Evolutionary conservation across 2,329 filamentous ascomycete genomes (phyloP), one percentile per base, ranked within the genome.

Genomic region (Aureobasidium namibiae): DNA sequence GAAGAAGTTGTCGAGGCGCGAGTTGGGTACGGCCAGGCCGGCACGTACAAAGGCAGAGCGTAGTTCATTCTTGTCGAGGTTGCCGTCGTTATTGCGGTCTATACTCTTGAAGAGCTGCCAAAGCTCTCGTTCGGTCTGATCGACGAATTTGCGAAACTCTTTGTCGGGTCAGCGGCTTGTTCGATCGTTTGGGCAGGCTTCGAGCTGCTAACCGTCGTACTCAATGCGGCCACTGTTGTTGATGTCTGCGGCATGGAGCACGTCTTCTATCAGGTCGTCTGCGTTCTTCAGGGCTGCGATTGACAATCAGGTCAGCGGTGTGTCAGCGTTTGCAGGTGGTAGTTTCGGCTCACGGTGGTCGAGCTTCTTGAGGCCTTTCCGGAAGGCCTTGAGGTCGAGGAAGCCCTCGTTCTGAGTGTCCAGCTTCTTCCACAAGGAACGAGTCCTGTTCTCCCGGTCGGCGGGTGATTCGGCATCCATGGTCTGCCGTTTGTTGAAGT

Each of bases 71-170:
- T 90, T 91, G 68, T 95, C 90, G 62, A 99, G 80, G 70, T 87
- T 88, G 41, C 92, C 92, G 72, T 95, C 89, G 63, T 85, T 79
- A 71, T 97, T 87, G 65, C 81, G 82, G 72, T 99, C 94, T 68
- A 99, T 96, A 63, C 83, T 85, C 66, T 85, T 81, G 75, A 99
- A 99, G 23, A 99, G 83, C 57, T 81, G 73, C 72, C 84, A 86
- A 13, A 99, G 83, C 72, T 96, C 87, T 61, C 82, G 82, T 73
- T 99, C 94, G 42, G 94, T 91, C 61, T 89, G 82, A 68, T 92
- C 83, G 69, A 97, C 90, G 69, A 97, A 97, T 42, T 79, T 81
- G 64, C 86, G 87, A 70, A 99, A 99, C 77, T 99, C 94, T 94
- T 71, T 33, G 61, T 33, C 23, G 34, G 39, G 63, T 65, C 34